Evolutionary conservation across 352 stramenopile species (phyloP), one percentile per base, ranked within the genome.

Genomic region (Phytophthora pluvialis): DNA sequence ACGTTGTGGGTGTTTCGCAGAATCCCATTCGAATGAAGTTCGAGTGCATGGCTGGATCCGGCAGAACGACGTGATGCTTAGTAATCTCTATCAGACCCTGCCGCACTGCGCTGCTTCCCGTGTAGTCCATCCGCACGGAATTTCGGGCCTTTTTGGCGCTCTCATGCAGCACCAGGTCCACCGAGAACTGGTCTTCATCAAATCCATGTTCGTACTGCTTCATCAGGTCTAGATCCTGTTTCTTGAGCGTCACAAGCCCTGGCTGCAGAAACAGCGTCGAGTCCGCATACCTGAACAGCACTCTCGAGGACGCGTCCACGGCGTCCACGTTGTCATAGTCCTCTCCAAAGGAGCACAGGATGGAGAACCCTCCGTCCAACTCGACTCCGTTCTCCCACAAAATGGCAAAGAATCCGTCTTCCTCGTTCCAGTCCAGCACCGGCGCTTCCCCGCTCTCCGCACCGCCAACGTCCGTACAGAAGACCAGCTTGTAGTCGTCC

Each of bases 181-280:
- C 69, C 2, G 79, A 91, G 51, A 95, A 95, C 5, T 87, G 66
- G 7, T 93, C 84, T 25, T 92, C 83, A 45, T 91, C 86, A 65
- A 95, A 95, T 10, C 78, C 85, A 44, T 90, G 74, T 36, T 93
- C 84, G 56, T 94, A 95, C 53, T 93, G 83, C 58, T 93, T 93
- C 80, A 93, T 93, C 54, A 95, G 67, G 51, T 95, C 87, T 4
- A 95, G 51, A 50, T 91, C 75, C 11, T 67, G 57, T 63, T 94
- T 95, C 46, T 78, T 86, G 5, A 94, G 68, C 12, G 83, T 91
- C 16, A 95, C 72, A 3, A 95, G 55, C 2, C 87, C 87, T 0
- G 85, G 77, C 3, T 60, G 38, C 9, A 93, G 65, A 64, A 93
- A 95, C 72, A 88, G 83, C 12, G 87, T 95, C 55, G 87, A 95